Conservation (phyloP, 495 filamentous ascomycete genomes). For the Talaromyces stipitatus region DNA sequence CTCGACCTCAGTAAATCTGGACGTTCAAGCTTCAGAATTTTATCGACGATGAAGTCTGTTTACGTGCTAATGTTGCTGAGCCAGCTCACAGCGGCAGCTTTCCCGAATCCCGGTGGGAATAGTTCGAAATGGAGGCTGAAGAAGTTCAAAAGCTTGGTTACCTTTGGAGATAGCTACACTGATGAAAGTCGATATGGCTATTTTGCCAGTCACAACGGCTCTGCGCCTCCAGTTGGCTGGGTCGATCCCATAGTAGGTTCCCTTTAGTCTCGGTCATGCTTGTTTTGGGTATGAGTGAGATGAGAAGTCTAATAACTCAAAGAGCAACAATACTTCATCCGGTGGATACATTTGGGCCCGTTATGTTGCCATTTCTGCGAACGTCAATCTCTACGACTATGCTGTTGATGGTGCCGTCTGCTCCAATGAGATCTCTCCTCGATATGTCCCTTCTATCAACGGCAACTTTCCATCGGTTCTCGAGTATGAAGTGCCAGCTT, state of each 20-base stretch:
- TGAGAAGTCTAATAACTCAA: neutral
- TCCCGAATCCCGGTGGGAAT: too few species aligned
- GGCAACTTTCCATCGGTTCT: conserved; percentile 51
- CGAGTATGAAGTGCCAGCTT: conserved; percentile 64
- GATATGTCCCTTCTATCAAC: conserved; percentile 38
- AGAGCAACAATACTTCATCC: conserved; percentile 41
- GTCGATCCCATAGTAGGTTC: conserved; percentile 31
- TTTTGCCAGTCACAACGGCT: conserved; percentile 48
- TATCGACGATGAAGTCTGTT: neutral
- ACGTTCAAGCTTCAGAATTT: neutral
- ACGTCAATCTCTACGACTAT: conserved; percentile 61
- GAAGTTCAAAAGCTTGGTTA: conserved; percentile 44
- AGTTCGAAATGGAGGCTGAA: conserved; percentile 19
- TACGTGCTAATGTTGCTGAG: neutral
- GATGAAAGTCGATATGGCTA: conserved; percentile 60
- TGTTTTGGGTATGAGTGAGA: neutral
- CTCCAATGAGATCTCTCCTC: conserved; percentile 55
- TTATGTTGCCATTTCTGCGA: conserved; percentile 47
- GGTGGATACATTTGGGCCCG: conserved; percentile 65
- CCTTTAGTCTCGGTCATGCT: neutral
- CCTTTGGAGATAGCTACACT: conserved; percentile 70
- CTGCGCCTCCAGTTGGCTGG: conserved; percentile 54
- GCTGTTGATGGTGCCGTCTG: conserved; percentile 64
- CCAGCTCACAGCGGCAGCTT: neutral
- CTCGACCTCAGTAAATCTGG: neutral